phyloP scores from a whole-genome alignment of 2,329 filamentous ascomycete species.

The Nemania abortiva region DNA sequence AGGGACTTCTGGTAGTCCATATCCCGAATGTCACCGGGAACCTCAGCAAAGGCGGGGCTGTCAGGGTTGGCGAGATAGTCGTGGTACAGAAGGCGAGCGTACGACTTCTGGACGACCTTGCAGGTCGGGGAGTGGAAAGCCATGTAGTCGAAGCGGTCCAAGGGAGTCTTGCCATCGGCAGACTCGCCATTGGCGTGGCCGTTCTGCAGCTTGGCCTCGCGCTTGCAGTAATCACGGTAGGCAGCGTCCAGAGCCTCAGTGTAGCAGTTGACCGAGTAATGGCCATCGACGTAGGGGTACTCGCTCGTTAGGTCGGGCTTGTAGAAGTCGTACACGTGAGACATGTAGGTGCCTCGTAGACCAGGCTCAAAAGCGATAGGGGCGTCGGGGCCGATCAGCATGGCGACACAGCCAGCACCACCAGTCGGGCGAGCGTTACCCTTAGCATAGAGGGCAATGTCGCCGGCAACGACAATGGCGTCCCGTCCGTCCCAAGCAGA shows the following conservation, averaged over 20 bases:
- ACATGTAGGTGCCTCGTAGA: slow-evolving; percentile 83
- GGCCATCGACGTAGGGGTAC: slow-evolving; percentile 87
- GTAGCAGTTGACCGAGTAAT: slow-evolving; percentile 86
- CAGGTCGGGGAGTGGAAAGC: slow-evolving; percentile 87
- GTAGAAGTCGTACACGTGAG: slow-evolving; percentile 90
- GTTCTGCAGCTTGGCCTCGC: slow-evolving; percentile 72
- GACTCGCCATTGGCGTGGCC: slow-evolving; percentile 63
- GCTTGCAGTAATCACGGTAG: slow-evolving; percentile 83
- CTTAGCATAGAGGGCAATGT: slow-evolving; percentile 89
- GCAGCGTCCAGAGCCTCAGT: slow-evolving; percentile 82
- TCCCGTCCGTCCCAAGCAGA: slow-evolving; percentile 88
- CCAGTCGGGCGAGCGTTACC: slow-evolving; percentile 84
- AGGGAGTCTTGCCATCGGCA: slow-evolving; percentile 66
- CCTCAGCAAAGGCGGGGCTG: slow-evolving; percentile 76
- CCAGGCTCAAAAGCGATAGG: slow-evolving; percentile 82
- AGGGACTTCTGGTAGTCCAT: slow-evolving; percentile 84
- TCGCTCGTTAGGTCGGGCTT: slow-evolving; percentile 90
- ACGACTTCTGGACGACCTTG: slow-evolving; percentile 89
- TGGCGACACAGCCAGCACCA: slow-evolving; percentile 81
- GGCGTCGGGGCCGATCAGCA: slow-evolving; percentile 83
- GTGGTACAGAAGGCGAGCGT: slow-evolving; percentile 85
- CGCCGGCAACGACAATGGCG: slow-evolving; percentile 82
- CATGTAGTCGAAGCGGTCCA: slow-evolving; percentile 88
- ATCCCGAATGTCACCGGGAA: slow-evolving; percentile 80
- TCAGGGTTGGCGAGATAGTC: slow-evolving; percentile 81